Evolutionary conservation across 306 rosid genomes (phyloP).

Genomic region (Casuarina glauca): DNA sequence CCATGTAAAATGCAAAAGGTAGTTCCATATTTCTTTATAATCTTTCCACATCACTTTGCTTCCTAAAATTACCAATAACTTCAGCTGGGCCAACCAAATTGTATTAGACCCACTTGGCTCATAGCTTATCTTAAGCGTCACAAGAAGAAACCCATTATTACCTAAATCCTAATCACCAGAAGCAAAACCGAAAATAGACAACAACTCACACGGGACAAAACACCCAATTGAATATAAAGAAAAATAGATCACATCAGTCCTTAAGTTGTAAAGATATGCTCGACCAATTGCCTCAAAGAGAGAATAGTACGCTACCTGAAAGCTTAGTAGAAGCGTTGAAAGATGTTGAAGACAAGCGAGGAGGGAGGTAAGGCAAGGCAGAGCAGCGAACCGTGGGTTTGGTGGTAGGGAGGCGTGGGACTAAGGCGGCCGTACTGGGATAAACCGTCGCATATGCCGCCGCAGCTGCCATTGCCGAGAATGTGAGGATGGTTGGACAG

Average conservation of each 20-base stretch:
- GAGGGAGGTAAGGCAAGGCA: slow-evolving; percentile 70
- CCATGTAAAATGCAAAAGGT: not conserved
- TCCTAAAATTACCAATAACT: not conserved
- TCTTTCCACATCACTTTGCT: not conserved
- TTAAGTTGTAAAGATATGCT: not conserved
- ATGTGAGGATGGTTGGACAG: slow-evolving; percentile 1
- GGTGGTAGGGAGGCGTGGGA: slow-evolving; percentile 39
- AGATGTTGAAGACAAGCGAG: slow-evolving; percentile 59
- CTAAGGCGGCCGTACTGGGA: slow-evolving; percentile 53
- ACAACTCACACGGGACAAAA: not conserved
- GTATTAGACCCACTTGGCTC: not conserved
- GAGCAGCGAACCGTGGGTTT: slow-evolving; percentile 52
- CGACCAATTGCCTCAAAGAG: slow-evolving; percentile 15
- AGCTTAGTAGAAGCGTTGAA: slow-evolving; percentile 48
- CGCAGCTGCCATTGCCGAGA: slow-evolving; percentile 53
- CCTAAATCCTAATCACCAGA: not conserved
- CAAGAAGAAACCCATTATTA: not conserved
- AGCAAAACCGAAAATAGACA: not conserved
- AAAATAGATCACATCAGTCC: not conserved
- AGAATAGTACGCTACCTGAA: slow-evolving; percentile 40
- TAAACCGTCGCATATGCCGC: slow-evolving; percentile 45
- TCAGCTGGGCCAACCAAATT: not conserved
- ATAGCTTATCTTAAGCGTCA: no score
- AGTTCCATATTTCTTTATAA: not conserved
- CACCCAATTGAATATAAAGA: not conserved